phyloP scores from a whole-genome alignment of 495 filamentous ascomycete species.

The Emericellopsis terricola region DNA sequence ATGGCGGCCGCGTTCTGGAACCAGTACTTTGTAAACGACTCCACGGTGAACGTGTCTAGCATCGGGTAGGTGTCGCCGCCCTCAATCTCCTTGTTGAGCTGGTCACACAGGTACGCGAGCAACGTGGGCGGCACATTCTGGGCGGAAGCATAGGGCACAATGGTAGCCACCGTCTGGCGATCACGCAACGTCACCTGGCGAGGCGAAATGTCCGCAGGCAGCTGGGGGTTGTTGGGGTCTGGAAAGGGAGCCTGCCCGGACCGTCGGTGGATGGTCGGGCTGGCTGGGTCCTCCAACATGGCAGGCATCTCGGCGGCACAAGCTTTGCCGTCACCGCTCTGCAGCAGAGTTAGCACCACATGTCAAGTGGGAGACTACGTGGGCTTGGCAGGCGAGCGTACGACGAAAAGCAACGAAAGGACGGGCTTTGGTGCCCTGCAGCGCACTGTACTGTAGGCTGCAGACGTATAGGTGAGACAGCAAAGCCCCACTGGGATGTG shows the following conservation, averaged over 20 bases:
- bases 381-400: too few species aligned
- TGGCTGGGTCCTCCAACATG: constrained; percentile 63
- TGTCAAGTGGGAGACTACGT: too few species aligned
- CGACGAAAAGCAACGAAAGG: background rate
- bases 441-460: constrained; percentile 1
- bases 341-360: too few species aligned
- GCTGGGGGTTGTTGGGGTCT: constrained; percentile 34
- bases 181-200: constrained; percentile 82
- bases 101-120: constrained; percentile 62
- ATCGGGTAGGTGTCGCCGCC: constrained; percentile 95
- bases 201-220: constrained; percentile 52
- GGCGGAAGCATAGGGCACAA: constrained; percentile 68
- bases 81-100: constrained; percentile 88
- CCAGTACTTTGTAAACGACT: constrained; percentile 78
- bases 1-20: constrained; percentile 88
- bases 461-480: too few species aligned
- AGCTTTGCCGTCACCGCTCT: background rate
- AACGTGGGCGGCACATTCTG: constrained; percentile 58
- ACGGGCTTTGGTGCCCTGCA: background rate
- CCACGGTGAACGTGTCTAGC: constrained; percentile 55
- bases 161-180: constrained; percentile 73
- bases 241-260: constrained; percentile 48
- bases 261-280: constrained; percentile 40
- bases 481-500: too few species aligned
- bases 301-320: constrained; percentile 54